These are phyloP conservation scores for Phytophthora citricola DNA, from an alignment of 352 stramenopile genomes.

Conservation along the genomic window DNA sequence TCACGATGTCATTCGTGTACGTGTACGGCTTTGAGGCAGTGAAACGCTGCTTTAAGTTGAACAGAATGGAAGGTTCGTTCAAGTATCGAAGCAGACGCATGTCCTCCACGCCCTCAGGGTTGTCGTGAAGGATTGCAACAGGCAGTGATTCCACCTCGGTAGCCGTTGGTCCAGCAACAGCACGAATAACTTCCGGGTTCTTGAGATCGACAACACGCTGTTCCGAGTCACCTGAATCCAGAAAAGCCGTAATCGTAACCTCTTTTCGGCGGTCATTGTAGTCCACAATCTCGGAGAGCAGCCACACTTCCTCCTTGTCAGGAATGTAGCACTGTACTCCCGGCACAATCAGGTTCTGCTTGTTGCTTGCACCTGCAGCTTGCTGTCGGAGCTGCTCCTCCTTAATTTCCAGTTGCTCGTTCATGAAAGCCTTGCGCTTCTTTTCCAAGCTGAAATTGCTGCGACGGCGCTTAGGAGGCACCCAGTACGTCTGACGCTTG, in stretches of 20 bases:
- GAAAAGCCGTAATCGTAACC: constrained; percentile 77
- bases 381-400: constrained; percentile 78
- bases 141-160: constrained; percentile 87
- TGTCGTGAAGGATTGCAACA: constrained; percentile 84
- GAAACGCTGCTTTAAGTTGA: constrained; percentile 94
- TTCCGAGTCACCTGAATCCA: constrained; percentile 71
- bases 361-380: constrained; percentile 64
- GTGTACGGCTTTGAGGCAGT: constrained; percentile 95
- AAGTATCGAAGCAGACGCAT: constrained; percentile 91
- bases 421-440: constrained; percentile 85
- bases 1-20: constrained; percentile 98
- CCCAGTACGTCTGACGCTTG: constrained; percentile 80
- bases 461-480: constrained; percentile 43
- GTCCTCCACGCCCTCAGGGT: constrained; percentile 78
- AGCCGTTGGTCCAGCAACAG: constrained; percentile 73
- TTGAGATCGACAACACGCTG: constrained; percentile 83
- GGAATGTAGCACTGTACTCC: constrained; percentile 91
- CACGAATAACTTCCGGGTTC: constrained; percentile 84
- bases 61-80: constrained; percentile 94
- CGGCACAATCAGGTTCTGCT: constrained; percentile 87
- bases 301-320: constrained; percentile 88
- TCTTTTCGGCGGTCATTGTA: constrained; percentile 86
- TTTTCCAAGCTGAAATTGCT: constrained; percentile 83
- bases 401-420: constrained; percentile 82
- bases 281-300: constrained; percentile 82